Evolutionary conservation across 805 yeast genomes (phyloP).

Genomic region (Peterozyma toletana): DNA sequence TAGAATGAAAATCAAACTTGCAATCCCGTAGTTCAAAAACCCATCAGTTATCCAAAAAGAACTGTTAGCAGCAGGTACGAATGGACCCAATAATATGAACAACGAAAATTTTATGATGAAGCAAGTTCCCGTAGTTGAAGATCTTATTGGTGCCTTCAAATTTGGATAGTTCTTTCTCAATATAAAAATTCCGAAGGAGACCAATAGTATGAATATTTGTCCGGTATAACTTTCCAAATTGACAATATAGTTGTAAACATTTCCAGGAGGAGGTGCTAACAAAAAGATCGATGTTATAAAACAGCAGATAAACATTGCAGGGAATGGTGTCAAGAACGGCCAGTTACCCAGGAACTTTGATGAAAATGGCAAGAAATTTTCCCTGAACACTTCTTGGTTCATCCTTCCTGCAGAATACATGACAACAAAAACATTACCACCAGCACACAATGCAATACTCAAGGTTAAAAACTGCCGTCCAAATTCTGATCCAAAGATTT

Average conservation of each 20-base stretch:
- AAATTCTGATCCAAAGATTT: constrained; percentile 38
- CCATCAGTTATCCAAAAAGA: constrained; percentile 24
- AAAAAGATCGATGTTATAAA: constrained; percentile 32
- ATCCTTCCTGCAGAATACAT: constrained; percentile 44
- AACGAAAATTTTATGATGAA: constrained; percentile 37
- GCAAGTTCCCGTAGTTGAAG: constrained; percentile 39
- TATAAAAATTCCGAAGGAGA: constrained; percentile 51
- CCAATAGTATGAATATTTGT: constrained; percentile 41
- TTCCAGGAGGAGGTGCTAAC: constrained; percentile 36
- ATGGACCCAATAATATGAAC: constrained; percentile 45
- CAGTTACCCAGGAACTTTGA: constrained; percentile 43
- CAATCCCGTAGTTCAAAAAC: constrained; percentile 42
- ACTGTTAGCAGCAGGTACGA: constrained; percentile 30
- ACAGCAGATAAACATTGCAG: constrained; percentile 36
- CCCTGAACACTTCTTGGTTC: constrained; percentile 51
- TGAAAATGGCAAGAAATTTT: constrained; percentile 47
- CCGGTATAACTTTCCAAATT: constrained; percentile 45
- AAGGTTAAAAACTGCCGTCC: constrained; percentile 41
- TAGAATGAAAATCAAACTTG: constrained; percentile 33
- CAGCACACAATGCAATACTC: constrained; percentile 46
- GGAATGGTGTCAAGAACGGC: constrained; percentile 47
- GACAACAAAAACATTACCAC: constrained; percentile 50
- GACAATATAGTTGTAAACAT: constrained; percentile 43
- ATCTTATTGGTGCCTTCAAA: constrained; percentile 41
- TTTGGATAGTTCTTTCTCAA: constrained; percentile 42